A percentile compares a stretch with the other conserved stretches of the same genome.
These are phyloP conservation scores for Neostapfia colusana DNA, from an alignment of 176 grass and related monocot genomes.

Conservation along the genomic window DNA sequence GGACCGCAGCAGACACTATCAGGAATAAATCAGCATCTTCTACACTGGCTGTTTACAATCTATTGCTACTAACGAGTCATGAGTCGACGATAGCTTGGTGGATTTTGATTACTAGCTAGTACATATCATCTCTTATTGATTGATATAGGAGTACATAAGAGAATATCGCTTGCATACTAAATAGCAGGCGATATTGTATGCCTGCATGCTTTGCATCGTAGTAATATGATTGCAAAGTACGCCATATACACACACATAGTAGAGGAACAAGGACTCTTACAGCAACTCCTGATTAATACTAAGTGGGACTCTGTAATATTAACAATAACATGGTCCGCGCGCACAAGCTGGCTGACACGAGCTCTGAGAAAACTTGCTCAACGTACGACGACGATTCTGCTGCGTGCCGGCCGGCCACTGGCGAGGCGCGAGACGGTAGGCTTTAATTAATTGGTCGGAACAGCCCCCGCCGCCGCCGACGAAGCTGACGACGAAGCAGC, in stretches of 20 bases:
- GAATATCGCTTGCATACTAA: not conserved
- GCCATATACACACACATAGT: not conserved
- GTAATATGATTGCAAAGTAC: slow-evolving; percentile 10
- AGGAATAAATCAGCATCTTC: too few species aligned
- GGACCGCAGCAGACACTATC: too few species aligned
- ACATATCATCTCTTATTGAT: not conserved
- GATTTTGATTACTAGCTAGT: not conserved
- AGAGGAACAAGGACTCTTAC: not conserved
- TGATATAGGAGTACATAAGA: not conserved
- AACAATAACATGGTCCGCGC: too few species aligned
- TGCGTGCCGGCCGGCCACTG: not conserved
- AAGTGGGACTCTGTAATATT: too few species aligned
- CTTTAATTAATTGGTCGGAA: not conserved
- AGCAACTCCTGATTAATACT: too few species aligned
- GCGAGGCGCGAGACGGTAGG: not conserved
- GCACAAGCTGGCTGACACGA: not conserved
- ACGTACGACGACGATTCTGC: not conserved
- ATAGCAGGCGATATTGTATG: not conserved
- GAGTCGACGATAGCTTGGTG: not conserved
- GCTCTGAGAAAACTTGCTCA: not conserved
- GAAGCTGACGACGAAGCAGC: too few species aligned
- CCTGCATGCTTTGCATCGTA: not conserved
- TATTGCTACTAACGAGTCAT: too few species aligned
- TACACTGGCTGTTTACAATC: too few species aligned
- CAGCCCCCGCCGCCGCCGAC: not conserved